Evolutionary conservation across 768 basidiomycete species (phyloP).

Genomic region (Mycena galericulata): DNA sequence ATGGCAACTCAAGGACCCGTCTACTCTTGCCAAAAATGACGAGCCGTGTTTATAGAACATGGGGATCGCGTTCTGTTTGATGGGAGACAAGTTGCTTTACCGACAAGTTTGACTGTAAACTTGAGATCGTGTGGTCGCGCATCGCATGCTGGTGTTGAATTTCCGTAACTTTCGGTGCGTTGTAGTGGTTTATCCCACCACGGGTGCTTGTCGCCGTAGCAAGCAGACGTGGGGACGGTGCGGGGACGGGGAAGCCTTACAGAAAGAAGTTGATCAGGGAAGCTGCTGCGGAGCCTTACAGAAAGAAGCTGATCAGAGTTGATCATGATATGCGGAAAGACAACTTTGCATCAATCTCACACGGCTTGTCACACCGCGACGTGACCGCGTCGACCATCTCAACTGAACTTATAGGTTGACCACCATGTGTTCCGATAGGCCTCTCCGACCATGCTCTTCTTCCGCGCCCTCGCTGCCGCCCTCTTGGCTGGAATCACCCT

Average conservation of each 20-base stretch:
- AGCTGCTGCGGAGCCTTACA: constrained; percentile 2
- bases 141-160: constrained; percentile 3
- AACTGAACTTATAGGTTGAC: constrained; percentile 10
- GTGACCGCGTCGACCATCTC: neutral
- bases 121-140: too few species aligned
- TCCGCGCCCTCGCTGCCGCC: constrained; percentile 22
- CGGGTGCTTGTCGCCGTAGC: too few species aligned
- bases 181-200: constrained; percentile 18
- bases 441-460: constrained; percentile 19
- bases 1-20: neutral
- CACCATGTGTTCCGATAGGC: constrained; percentile 4
- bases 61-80: constrained; percentile 7
- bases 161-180: constrained; percentile 15
- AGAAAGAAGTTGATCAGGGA: too few species aligned
- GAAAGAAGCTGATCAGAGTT: constrained; percentile 3
- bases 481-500: constrained; percentile 14
- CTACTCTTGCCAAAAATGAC: neutral
- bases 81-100: constrained; percentile 1
- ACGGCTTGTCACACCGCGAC: constrained; percentile 4
- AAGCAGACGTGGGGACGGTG: too few species aligned
- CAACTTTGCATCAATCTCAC: constrained; percentile 8
- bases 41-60: constrained; percentile 19
- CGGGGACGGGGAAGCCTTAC: too few species aligned
- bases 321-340: constrained; percentile 4
- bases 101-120: neutral